phyloP scores from a whole-genome alignment of 2,329 filamentous ascomycete genomes.

The Macrophomina pseudophaseolina region DNA sequence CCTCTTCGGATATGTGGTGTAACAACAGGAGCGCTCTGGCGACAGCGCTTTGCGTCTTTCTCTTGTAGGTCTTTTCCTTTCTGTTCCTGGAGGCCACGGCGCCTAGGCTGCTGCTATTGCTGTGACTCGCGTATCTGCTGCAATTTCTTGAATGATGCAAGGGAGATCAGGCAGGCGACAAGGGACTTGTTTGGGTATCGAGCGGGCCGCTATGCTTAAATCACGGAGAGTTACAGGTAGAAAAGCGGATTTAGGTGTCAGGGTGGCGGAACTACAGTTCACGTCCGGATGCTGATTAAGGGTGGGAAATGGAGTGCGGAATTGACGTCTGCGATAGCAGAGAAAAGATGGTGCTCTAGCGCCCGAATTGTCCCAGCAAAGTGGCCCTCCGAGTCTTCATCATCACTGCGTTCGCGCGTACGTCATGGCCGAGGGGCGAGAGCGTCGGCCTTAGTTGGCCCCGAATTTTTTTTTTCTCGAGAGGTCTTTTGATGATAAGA shows the following conservation, averaged over 20 bases:
- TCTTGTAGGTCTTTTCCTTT: background rate
- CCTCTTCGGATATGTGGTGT: background rate
- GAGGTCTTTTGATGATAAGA: background rate
- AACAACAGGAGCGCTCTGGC: background rate
- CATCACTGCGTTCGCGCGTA: background rate
- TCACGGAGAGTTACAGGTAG: background rate
- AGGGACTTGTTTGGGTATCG: background rate
- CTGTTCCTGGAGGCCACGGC: too few species aligned
- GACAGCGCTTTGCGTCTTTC: background rate
- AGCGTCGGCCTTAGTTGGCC: background rate
- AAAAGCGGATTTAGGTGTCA: background rate
- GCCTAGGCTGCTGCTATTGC: too few species aligned
- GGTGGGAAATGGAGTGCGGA: background rate
- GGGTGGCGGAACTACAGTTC: too few species aligned
- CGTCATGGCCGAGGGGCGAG: slow-evolving; percentile 1
- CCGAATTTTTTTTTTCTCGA: too few species aligned
- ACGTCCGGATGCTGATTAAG: background rate
- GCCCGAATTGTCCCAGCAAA: too few species aligned
- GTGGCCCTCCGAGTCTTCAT: too few species aligned
- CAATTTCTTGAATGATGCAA: background rate
- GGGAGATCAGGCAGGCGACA: background rate
- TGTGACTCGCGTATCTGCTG: background rate
- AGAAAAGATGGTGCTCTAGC: too few species aligned
- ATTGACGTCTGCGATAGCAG: too few species aligned
- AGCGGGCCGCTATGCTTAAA: background rate